A percentile compares a stretch with the other conserved stretches of the same genome.
These are phyloP conservation scores for Blastomyces gilchristii DNA, from an alignment of 2,329 filamentous ascomycete genomes.

Conservation along the genomic window DNA sequence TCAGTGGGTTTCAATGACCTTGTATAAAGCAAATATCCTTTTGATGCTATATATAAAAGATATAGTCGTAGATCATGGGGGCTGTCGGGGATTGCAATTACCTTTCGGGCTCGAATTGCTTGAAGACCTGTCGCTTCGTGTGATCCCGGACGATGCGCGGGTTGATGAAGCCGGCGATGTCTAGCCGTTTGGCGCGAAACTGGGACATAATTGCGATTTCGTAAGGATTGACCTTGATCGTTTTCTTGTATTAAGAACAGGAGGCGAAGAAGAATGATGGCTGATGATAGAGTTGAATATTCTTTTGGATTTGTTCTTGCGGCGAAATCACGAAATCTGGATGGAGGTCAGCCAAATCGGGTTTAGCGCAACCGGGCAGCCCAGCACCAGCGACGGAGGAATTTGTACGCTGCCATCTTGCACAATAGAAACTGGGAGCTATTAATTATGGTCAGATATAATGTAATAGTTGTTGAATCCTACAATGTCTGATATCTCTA, in stretches of 20 bases:
- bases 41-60: not conserved
- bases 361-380: conserved; percentile 8
- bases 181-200: conserved; percentile 82
- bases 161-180: conserved; percentile 80
- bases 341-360: conserved; percentile 7
- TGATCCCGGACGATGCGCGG: conserved; percentile 83
- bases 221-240: not conserved
- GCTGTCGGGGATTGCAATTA: conserved; percentile 29
- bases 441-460: not conserved
- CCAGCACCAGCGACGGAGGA: not conserved
- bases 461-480: not conserved
- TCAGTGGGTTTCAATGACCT: not conserved
- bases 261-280: not conserved
- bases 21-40: not conserved
- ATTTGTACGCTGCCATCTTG: not conserved
- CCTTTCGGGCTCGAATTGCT: conserved; percentile 79
- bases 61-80: not conserved
- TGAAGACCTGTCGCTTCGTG: conserved; percentile 90
- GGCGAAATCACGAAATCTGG: no score
- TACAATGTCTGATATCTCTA: not conserved
- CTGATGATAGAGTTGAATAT: not conserved
- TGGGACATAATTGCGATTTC: conserved; percentile 54
- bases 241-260: not conserved
- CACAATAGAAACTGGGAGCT: not conserved
- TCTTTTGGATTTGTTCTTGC: conserved; percentile 1